Base-by-base conservation (phyloP, 768 basidiomycete genomes). In the Pholiota microspora region DNA sequence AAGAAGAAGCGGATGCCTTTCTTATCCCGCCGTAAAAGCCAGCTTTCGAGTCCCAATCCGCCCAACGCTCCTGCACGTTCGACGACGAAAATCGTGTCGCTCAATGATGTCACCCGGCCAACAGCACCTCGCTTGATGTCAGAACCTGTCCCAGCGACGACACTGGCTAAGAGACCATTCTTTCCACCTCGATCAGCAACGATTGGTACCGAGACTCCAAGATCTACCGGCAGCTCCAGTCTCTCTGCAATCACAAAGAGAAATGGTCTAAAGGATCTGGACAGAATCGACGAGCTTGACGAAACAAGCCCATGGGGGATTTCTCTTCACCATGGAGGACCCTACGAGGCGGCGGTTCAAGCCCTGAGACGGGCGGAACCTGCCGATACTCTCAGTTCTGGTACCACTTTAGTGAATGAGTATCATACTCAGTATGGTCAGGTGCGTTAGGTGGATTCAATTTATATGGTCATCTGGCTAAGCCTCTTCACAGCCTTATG, bases 201-300 rank as follows among this genome's bases (percentile, higher is more conserved):
- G 29, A 58, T 64, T 21, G 54, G 66, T 24, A 59, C 58, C 12
- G 62, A 60, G 47, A 62, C 63, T 15, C 59, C 63, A 15, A 54
- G 55, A 38, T 57, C 59, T 16, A 56, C 51, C 27, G 38, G 53
- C 21, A 31, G 10, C 42, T 53, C 62, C 23, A 35, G 13, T 38
- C 1, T 45, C 54, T 40, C 55, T 44, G 36, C 42, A 45, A 45
- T 40, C 38, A 46, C 51, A 36, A 54, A 49, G 34, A 42, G 47
- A 24, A 25, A 38, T 40, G 38, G 55, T 18, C 9, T 23, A 21
- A 66, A 59, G 46, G 74, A 74, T 52, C 75, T 91, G 49, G 89
- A 91, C 70, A 76, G 77, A 27, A 86, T 92, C 57, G 89, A 92
- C 64, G 86, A 89, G 67, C 69, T 92, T 29, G 90, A 92, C 65